These are phyloP conservation scores for Pseudotsuga menziesii DNA, from an alignment of 75 land plant genomes.

Conservation along the genomic window DNA sequence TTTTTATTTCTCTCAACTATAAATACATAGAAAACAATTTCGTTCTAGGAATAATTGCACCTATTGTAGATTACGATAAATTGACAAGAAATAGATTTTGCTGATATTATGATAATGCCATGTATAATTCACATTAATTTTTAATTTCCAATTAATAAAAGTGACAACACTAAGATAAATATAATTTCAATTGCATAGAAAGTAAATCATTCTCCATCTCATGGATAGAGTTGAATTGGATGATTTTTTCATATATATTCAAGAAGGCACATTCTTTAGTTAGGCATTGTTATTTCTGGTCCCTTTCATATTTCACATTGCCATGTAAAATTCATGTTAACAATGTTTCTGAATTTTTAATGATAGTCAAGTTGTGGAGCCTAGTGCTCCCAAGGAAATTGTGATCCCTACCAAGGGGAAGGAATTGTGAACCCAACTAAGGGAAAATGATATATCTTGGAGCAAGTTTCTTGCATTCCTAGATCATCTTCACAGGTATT, in stretches of 20 bases:
- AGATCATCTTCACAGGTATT: slow-evolving; percentile 51
- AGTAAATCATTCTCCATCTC: background rate
- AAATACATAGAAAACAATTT: background rate
- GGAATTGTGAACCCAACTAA: slow-evolving; percentile 37
- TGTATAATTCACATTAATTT: background rate
- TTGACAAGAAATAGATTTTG: background rate
- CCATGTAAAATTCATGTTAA: background rate
- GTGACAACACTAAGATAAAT: background rate
- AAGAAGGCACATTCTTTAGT: background rate
- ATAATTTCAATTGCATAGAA: background rate
- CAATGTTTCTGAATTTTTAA: background rate
- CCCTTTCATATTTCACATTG: background rate
- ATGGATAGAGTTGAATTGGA: background rate
- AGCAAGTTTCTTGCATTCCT: slow-evolving; percentile 47
- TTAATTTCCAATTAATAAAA: background rate
- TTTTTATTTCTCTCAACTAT: background rate
- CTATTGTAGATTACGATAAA: background rate
- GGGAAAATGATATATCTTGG: slow-evolving; percentile 82
- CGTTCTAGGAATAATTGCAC: background rate
- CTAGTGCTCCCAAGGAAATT: slow-evolving; percentile 54
- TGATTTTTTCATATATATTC: background rate
- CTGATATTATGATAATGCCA: background rate
- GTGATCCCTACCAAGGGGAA: slow-evolving; percentile 68
- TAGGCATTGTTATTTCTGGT: background rate
- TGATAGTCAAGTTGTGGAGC: slow-evolving; percentile 73